A percentile compares a stretch with the other conserved stretches of the same genome.
phyloP scores from a whole-genome alignment of 805 yeast genomes.

The Yamadazyma tumulicola region DNA sequence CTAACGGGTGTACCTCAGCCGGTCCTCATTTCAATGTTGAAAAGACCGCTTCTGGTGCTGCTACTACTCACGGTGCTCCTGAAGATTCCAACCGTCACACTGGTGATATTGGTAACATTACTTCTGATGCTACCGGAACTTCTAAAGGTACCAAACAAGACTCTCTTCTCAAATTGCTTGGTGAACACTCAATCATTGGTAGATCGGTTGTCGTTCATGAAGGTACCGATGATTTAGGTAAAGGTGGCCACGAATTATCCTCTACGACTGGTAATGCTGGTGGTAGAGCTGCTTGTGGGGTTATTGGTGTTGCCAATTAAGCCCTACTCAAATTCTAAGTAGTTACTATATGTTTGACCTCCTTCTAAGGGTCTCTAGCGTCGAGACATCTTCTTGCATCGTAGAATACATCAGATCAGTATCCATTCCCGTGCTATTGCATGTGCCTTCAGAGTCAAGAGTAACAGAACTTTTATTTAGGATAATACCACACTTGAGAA shows the following conservation, averaged over 20 bases:
- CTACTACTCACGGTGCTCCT: conserved; percentile 90
- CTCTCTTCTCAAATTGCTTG: conserved; percentile 71
- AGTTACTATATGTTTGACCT: too few relatives aligned
- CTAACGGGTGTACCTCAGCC: conserved; percentile 98
- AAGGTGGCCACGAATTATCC: conserved; percentile 89
- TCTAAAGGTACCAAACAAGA: conserved; percentile 91
- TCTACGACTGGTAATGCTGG: conserved; percentile 97
- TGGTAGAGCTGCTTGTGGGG: conserved; percentile 98
- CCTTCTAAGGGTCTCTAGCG: too few relatives aligned
- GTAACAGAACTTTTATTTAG: too few relatives aligned
- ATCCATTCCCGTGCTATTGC: background rate
- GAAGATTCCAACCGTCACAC: conserved; percentile 77
- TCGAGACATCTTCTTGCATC: too few relatives aligned
- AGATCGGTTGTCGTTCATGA: conserved; percentile 94
- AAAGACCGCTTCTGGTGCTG: too few relatives aligned
- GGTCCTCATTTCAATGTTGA: conserved; percentile 97
- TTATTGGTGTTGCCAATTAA: conserved; percentile 69
- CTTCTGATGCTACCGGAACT: conserved; percentile 81
- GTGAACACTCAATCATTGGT: conserved; percentile 85
- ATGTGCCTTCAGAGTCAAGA: background rate
- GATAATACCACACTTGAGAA: conserved; percentile 33
- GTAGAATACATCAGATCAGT: background rate
- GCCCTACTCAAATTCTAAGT: background rate
- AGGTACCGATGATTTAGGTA: conserved; percentile 91
- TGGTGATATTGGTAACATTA: conserved; percentile 95